phyloP scores from a whole-genome alignment of 345 rosid genomes.

The Pistacia vera region DNA sequence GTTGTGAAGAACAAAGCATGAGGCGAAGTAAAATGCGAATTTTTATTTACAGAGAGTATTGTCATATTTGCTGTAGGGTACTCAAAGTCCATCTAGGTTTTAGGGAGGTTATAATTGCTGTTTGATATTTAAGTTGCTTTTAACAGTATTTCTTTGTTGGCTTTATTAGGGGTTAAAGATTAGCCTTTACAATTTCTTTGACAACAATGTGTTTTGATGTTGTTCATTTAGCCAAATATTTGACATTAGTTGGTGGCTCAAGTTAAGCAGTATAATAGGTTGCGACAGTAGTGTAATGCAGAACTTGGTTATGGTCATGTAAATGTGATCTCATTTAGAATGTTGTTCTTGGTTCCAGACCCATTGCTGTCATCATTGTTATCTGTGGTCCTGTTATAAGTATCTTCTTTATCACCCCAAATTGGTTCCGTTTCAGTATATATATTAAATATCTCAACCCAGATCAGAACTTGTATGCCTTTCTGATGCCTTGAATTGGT shows the following conservation, averaged over 20 bases:
- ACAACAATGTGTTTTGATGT: not conserved
- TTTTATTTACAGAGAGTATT: not conserved
- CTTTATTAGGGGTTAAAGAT: too few relatives aligned
- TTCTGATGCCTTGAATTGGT: conserved; percentile 20
- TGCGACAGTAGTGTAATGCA: not conserved
- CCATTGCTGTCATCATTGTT: not conserved
- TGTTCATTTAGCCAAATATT: not conserved
- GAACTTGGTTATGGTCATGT: not conserved
- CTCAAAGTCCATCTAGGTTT: not conserved
- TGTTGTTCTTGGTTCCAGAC: not conserved
- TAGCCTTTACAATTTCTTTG: too few relatives aligned
- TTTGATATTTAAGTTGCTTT: not conserved
- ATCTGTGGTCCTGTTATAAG: not conserved
- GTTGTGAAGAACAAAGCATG: too few relatives aligned
- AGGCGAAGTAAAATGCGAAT: not conserved
- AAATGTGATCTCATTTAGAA: not conserved
- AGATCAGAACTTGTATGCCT: not conserved
- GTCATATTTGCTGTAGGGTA: too few relatives aligned
- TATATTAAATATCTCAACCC: not conserved
- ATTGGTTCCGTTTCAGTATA: not conserved
- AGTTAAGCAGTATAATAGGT: not conserved
- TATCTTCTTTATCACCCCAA: not conserved
- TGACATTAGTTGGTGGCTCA: not conserved
- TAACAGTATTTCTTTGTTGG: too few relatives aligned
- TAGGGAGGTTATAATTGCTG: not conserved